Evolutionary conservation across 2,329 filamentous ascomycete genomes (phyloP).

Genomic region (Talaromyces sp.): DNA sequence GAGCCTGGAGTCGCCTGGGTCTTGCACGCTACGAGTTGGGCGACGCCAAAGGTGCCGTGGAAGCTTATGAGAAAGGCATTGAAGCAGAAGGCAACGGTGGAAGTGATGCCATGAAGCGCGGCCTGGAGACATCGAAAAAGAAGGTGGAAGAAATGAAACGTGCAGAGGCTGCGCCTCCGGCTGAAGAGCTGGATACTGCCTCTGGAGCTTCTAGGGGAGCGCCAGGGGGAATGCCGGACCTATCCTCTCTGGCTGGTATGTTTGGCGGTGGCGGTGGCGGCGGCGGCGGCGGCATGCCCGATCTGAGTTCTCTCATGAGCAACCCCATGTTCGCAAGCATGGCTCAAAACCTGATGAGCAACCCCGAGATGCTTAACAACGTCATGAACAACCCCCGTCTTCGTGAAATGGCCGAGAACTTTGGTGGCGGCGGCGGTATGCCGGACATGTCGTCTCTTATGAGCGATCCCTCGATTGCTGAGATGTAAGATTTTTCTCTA

Average conservation of each 20-base stretch:
- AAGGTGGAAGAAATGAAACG: constrained; percentile 73
- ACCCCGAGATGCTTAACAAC: constrained; percentile 85
- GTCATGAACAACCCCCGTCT: constrained; percentile 91
- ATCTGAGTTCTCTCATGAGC: constrained; percentile 81
- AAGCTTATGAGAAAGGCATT: constrained; percentile 89
- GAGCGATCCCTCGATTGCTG: constrained; percentile 85
- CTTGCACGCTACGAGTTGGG: constrained; percentile 88
- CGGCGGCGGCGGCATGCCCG: constrained; percentile 70
- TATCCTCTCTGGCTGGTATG: constrained; percentile 67
- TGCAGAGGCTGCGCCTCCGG: constrained; percentile 46
- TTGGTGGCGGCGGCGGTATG: constrained; percentile 69
- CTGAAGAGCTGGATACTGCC: constrained; percentile 48
- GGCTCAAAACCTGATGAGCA: constrained; percentile 96
- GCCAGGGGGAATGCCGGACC: constrained; percentile 62
- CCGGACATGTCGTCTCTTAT: constrained; percentile 81
- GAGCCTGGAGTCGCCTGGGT: constrained; percentile 92
- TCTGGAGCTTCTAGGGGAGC: constrained; percentile 43
- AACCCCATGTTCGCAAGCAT: constrained; percentile 98
- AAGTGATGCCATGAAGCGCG: constrained; percentile 95
- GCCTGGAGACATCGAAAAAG: constrained; percentile 86
- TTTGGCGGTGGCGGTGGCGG: constrained; percentile 58
- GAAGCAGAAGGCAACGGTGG: constrained; percentile 90
- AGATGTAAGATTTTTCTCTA: constrained; percentile 65
- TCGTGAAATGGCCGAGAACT: constrained; percentile 78
- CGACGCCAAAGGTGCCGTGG: constrained; percentile 85